Evolutionary conservation across 2,329 filamentous ascomycete genomes (phyloP).

Genomic region (Cercospora beticola): DNA sequence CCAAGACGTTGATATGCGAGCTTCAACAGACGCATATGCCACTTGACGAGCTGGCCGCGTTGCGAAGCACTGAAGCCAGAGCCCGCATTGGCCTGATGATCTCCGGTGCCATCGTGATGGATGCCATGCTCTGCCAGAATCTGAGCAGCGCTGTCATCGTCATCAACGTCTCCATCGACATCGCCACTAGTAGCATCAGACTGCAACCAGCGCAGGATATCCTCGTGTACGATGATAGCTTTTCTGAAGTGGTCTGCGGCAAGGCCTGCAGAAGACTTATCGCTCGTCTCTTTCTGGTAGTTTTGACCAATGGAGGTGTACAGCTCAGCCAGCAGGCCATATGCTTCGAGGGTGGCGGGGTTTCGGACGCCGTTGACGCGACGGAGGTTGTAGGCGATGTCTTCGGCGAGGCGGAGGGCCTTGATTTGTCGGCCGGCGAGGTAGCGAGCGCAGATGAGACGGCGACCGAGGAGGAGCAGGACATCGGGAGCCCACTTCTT

Average conservation of each 20-base stretch:
- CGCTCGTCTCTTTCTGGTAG: conserved; percentile 41
- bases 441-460: conserved; percentile 55
- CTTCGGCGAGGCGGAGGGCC: conserved; percentile 51
- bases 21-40: conserved; percentile 41
- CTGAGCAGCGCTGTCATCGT: conserved; percentile 41
- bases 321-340: conserved; percentile 51
- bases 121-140: conserved; percentile 41
- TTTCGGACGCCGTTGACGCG: conserved; percentile 53
- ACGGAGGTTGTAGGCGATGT: conserved; percentile 57
- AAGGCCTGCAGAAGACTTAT: conserved; percentile 38
- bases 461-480: conserved; percentile 54
- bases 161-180: conserved; percentile 37
- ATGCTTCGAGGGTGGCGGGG: conserved; percentile 51
- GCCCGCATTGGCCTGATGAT: conserved; percentile 26
- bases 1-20: conserved; percentile 46
- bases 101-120: conserved; percentile 29
- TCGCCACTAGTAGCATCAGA: conserved; percentile 30
- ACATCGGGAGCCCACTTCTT: conserved; percentile 48
- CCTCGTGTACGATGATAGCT: conserved; percentile 38
- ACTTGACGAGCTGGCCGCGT: conserved; percentile 36
- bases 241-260: conserved; percentile 44
- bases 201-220: conserved; percentile 34
- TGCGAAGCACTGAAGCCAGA: conserved; percentile 29
- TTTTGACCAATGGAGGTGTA: conserved; percentile 47
- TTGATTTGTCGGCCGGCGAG: conserved; percentile 48